Percentiles rank a stretch among this genome's conserved stretches.
Evolutionary conservation across 2,329 filamentous ascomycete genomes (phyloP).

Genomic region (Hymenoscyphus salicellus): DNA sequence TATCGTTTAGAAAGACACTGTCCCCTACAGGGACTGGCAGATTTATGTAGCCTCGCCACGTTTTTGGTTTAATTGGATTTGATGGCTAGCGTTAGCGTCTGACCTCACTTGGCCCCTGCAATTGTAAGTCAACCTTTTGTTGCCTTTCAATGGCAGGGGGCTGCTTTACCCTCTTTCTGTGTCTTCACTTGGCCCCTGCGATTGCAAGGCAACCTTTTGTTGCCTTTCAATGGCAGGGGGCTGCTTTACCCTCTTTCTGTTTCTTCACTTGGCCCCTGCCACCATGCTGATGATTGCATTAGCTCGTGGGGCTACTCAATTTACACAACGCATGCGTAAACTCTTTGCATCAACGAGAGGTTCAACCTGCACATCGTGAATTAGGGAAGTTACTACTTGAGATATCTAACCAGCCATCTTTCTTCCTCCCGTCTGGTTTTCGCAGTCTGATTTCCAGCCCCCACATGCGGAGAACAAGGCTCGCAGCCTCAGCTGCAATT

Average conservation of each 20-base stretch:
- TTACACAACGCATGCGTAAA: background rate
- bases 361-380: background rate
- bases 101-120: background rate
- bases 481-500: too few species aligned
- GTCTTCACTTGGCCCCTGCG: background rate
- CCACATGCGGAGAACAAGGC: too few species aligned
- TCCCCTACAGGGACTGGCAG: background rate
- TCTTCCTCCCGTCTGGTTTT: background rate
- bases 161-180: background rate
- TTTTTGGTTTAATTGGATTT: background rate
- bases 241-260: too few species aligned
- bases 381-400: background rate
- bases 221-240: background rate
- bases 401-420: background rate
- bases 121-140: background rate
- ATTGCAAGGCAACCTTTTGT: background rate
- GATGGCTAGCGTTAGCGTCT: background rate
- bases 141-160: background rate
- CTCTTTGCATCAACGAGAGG: background rate
- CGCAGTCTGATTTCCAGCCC: too few species aligned
- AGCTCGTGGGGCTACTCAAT: background rate
- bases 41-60: background rate
- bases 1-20: background rate
- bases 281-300: background rate
- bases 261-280: too few species aligned